Conservation (phyloP, 305 asterid genomes). For the Fraxinus latifolia region DNA sequence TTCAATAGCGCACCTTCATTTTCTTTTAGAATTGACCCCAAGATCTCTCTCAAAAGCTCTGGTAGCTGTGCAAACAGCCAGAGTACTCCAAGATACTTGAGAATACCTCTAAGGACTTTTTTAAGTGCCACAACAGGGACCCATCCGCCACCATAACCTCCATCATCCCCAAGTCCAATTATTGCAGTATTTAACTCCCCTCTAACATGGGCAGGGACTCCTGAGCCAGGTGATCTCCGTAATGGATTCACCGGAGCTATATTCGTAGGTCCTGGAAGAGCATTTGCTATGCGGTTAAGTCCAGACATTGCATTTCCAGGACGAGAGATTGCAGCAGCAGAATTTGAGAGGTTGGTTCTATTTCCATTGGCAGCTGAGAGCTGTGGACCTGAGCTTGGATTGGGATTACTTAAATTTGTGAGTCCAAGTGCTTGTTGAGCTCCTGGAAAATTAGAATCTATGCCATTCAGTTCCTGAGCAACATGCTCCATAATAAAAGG, state of each 20-base stretch:
- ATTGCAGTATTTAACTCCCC: constrained; percentile 98
- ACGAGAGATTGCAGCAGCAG: constrained; percentile 54
- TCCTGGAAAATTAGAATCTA: constrained; percentile 78
- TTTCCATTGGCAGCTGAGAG: constrained; percentile 56
- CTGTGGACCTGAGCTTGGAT: constrained; percentile 52
- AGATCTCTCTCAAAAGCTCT: constrained; percentile 89
- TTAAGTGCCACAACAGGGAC: constrained; percentile 96
- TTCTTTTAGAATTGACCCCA: constrained; percentile 92
- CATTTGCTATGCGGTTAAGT: constrained; percentile 70
- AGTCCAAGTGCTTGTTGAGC: constrained; percentile 74
- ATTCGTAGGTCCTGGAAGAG: constrained; percentile 58
- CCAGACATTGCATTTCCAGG: constrained; percentile 64
- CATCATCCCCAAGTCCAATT: constrained; percentile 99
- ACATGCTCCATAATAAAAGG: constrained; percentile 99
- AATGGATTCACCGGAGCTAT: constrained; percentile 48
- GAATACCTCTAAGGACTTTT: constrained; percentile 95
- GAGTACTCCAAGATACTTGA: constrained; percentile 95
- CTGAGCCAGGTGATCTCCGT: constrained; percentile 80
- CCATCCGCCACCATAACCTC: constrained; percentile 99
- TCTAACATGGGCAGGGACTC: constrained; percentile 91
- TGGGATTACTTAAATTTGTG: constrained; percentile 50
- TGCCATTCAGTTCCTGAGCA: constrained; percentile 95
- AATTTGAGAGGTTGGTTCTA: constrained; percentile 54
- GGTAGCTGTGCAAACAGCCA: constrained; percentile 99
- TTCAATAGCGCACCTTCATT: constrained; percentile 93